Conservation (phyloP, 2,329 filamentous ascomycete genomes). For the Ploettnerulaceae sp. region DNA sequence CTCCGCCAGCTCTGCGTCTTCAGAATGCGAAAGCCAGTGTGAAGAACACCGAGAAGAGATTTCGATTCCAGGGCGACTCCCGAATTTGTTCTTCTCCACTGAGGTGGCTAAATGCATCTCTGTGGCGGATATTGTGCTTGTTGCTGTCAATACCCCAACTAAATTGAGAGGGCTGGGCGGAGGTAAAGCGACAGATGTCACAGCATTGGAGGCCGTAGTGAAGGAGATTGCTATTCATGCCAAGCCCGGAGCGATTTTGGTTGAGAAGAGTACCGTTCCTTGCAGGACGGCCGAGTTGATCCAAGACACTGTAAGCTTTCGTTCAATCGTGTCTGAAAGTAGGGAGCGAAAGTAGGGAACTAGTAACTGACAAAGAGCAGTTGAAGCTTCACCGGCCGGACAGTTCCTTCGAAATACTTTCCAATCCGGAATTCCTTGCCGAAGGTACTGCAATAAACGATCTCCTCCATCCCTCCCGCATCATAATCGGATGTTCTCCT, state of each 20-base stretch:
- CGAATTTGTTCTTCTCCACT: constrained; percentile 71
- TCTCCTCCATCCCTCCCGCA: constrained; percentile 64
- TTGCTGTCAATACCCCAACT: constrained; percentile 76
- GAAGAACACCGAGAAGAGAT: constrained; percentile 29
- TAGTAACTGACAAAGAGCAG: constrained; percentile 31
- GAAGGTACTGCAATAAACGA: constrained; percentile 72
- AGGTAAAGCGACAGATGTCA: constrained; percentile 68
- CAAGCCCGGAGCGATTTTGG: constrained; percentile 64
- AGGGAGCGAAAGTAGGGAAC: too few relatives aligned
- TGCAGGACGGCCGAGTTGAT: constrained; percentile 69
- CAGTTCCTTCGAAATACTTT: constrained; percentile 68
- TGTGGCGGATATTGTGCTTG: constrained; percentile 68
- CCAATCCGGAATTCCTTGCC: constrained; percentile 77
- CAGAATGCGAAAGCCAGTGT: constrained; percentile 34
- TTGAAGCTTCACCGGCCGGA: constrained; percentile 55
- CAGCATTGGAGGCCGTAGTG: constrained; percentile 65
- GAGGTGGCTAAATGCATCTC: constrained; percentile 57
- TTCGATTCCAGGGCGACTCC: constrained; percentile 42
- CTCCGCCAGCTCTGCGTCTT: constrained; percentile 31
- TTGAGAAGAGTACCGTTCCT: constrained; percentile 79
- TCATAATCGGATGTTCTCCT: constrained; percentile 66
- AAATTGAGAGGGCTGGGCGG: constrained; percentile 66
- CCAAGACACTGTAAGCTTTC: constrained; percentile 54
- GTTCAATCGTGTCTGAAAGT: too few relatives aligned
- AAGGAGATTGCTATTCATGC: constrained; percentile 63